Conservation (phyloP, 805 yeast genomes). For the Wickerhamiella azymoides region DNA sequence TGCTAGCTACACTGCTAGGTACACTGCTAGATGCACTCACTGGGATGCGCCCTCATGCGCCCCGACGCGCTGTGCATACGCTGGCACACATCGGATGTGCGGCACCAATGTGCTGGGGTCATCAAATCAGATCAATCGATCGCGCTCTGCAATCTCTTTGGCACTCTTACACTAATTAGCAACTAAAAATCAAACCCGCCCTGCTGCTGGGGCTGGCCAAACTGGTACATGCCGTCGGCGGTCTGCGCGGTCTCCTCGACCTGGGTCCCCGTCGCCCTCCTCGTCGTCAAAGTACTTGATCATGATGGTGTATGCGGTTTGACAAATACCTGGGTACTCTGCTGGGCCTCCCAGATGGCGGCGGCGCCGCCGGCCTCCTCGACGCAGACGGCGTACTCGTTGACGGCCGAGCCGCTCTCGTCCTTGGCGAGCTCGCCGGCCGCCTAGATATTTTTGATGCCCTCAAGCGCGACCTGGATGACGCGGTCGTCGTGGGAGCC, state of each 20-base stretch:
- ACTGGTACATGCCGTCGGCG: conserved; percentile 78
- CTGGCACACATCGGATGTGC: no score
- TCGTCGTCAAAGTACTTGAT: conserved; percentile 73
- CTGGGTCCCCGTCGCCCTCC: conserved; percentile 49
- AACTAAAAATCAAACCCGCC: conserved; percentile 10
- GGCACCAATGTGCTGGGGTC: no score
- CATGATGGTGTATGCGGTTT: conserved; percentile 79
- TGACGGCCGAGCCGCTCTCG: conserved; percentile 48
- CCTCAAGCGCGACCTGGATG: conserved; percentile 89
- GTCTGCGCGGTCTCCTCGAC: conserved; percentile 54
- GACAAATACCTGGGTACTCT: conserved; percentile 80
- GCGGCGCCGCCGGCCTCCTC: conserved; percentile 99
- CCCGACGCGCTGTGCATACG: no score
- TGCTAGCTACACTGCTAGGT: no score
- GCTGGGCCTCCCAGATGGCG: conserved; percentile 85
- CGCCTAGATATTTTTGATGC: conserved; percentile 81
- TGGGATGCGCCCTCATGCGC: no score
- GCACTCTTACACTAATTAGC: no score
- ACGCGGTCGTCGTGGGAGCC: conserved; percentile 80
- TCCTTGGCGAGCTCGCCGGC: conserved; percentile 92
- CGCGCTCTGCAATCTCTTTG: no score
- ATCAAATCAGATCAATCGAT: no score
- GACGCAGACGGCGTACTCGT: conserved; percentile 79
- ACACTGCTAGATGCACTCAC: no score
- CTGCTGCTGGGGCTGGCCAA: conserved; percentile 34